These are phyloP conservation scores for Acanthamoeba sp. DNA, from an alignment of 208 protist genomes.

Conservation along the genomic window DNA sequence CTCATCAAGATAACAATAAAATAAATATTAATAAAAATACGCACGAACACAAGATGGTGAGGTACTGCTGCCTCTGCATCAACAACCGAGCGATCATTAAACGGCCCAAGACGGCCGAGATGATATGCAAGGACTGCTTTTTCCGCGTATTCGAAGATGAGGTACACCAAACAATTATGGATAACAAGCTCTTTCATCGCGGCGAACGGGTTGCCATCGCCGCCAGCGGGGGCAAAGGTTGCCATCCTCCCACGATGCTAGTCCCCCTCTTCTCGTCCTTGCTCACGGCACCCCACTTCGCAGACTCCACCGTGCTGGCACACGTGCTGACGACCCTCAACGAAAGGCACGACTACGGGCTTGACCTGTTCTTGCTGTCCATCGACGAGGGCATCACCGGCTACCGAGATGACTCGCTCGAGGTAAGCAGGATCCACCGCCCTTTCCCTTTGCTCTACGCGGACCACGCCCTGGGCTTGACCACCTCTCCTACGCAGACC, in stretches of 20 bases:
- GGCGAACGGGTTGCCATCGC: conserved; percentile 96
- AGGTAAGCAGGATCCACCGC: conserved; percentile 74
- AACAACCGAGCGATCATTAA: conserved; percentile 88
- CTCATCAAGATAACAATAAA: no score
- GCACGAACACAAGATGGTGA: neutral
- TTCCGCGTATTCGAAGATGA: conserved; percentile 95
- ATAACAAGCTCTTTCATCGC: conserved; percentile 92
- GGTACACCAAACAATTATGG: conserved; percentile 96
- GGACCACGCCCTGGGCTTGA: neutral
- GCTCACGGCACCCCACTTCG: neutral
- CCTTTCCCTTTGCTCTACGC: neutral
- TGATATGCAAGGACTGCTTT: conserved; percentile 97
- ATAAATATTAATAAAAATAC: no score
- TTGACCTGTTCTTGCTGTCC: conserved; percentile 95
- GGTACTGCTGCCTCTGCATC: neutral
- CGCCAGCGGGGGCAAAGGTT: conserved; percentile 96
- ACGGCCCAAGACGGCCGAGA: conserved; percentile 92
- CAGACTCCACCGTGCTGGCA: conserved; percentile 97
- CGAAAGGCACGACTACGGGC: conserved; percentile 93
- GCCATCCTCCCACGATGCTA: neutral
- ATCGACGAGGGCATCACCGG: conserved; percentile 99
- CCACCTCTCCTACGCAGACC: conserved; percentile 81
- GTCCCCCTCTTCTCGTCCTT: neutral
- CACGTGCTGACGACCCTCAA: conserved; percentile 96
- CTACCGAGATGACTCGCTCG: conserved; percentile 96